Base-by-base conservation (phyloP, 2,329 filamentous ascomycete genomes). In the Arthrocladium fulminans region DNA sequence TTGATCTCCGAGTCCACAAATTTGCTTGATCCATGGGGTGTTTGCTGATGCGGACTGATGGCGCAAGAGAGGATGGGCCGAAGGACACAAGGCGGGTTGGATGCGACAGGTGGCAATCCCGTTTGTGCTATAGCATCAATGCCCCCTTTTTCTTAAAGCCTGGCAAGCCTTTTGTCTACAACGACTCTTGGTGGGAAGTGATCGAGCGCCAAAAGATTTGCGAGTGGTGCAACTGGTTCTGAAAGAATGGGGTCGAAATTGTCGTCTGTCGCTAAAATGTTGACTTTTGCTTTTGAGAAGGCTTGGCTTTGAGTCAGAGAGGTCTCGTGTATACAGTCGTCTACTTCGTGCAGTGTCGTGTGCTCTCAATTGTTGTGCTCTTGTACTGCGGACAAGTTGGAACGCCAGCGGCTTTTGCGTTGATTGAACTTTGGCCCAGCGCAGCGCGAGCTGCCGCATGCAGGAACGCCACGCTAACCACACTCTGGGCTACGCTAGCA, bases 21-120 rank as follows among this genome's bases (percentile, higher is more conserved):
- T 71, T 72, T 63, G 69, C 69, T 65, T 71, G 70, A 67, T 72
- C 69, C 69, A 72, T 72, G 60, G 63, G 61, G 59, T 34, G 15
- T 47, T 15, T 13, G 2, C 12, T 4, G 60, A 60, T 58, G 59
- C 45, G 32, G 51, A 45, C 43, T 35, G 22, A 48, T 32, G 49
- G 45, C 13, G 30, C 39, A 13, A 45, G 51, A 37, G 27, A 13
- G 42, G 15, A 15, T 13, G 8, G 15, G 7, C 25, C 39, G 19
- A 25, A 24, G 22, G 19, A 25, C 22, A 10, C n/a, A 3, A 42
- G 3, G 39, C 13, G 32, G 32, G 7, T 29, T 13, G 7, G 27
- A 13, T 13, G 27, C 7, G 13, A 29, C 7, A 13, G 7, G 27
- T 29, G 27, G 13, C 13, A 7, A 13, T 13, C 7, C 13, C 27